Percentiles rank a stretch among this genome's conserved stretches.
Evolutionary conservation across 139 green algal genomes (phyloP).

Genomic region (Auxenochlorella pyrenoidosa): DNA sequence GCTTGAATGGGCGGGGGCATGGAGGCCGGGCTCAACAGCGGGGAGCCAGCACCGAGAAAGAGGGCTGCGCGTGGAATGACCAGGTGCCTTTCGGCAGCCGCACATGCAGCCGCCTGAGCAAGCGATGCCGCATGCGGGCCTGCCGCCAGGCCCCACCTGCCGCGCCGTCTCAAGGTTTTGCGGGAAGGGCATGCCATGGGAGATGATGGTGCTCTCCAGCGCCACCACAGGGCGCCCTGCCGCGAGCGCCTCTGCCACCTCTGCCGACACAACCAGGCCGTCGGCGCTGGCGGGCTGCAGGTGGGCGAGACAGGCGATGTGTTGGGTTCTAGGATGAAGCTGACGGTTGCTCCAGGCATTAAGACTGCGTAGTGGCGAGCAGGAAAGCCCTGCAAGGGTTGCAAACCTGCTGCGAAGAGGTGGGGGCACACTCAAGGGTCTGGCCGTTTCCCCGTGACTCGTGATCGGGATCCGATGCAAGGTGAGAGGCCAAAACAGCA

Average conservation of each 20-base stretch:
- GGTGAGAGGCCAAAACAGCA: background rate
- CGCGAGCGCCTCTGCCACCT: conserved; percentile 80
- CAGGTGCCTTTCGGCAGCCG: too few species aligned
- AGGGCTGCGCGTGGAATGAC: too few species aligned
- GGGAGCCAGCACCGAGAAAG: too few species aligned
- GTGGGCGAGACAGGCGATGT: background rate
- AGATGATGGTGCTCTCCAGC: conserved; percentile 97
- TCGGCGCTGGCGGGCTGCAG: background rate
- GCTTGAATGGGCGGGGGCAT: too few species aligned
- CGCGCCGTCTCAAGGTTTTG: conserved; percentile 90
- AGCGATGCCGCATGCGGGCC: background rate
- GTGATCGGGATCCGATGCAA: background rate
- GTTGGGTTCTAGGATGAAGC: too few species aligned
- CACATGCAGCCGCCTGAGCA: too few species aligned
- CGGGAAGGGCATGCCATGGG: conserved; percentile 97
- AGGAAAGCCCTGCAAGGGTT: background rate
- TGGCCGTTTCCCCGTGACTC: background rate
- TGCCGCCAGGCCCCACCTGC: conserved; percentile 64
- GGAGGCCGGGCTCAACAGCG: too few species aligned
- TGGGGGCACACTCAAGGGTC: background rate
- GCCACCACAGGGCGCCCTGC: conserved; percentile 84
- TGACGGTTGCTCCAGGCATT: background rate
- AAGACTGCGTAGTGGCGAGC: background rate
- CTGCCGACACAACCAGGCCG: conserved; percentile 38
- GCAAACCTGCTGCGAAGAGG: background rate